Base-by-base conservation (phyloP, 805 yeast genomes). In the Myxozyma sirexii region DNA sequence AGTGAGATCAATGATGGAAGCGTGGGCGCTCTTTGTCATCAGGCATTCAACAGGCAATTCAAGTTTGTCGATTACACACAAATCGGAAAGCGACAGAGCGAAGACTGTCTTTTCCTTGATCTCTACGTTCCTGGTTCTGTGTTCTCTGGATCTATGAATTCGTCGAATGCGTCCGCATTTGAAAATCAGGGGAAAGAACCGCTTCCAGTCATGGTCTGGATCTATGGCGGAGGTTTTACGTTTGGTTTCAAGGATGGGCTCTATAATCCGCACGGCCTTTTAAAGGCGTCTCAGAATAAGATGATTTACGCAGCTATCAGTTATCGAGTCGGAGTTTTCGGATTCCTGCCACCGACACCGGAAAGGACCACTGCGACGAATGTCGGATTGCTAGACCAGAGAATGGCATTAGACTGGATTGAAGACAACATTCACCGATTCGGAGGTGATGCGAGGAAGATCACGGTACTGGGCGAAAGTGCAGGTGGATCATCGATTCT, bases 401-500 rank as follows among this genome's bases (percentile, higher is more conserved):
- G 44, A n/a, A 24, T 33, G 24, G 62, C 56, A n/a, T 44, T 79
- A 8, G 78, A 77, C 63, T 79, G 82, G 82, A 68, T 72, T 3
- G 69, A 71, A 53, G 68, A 76, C 59, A 62, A 76, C 64, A 77
- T 79, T 56, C 59, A 59, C n/a, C 60, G 71, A 31, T 77, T 79
- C 64, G 80, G 80, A 13, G 82, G 82, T 39, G 71, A 79, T 66
- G 70, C 72, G 1, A 74, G 74, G 4, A 66, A 69, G 43, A 71
- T 79, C 37, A 73, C 80, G 0, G 71, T 75, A 13, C 76, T 76
- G 26, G 82, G 82, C 1, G 60, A 77, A 24, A 72, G 78, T 52
- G 82, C 82, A 7, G 82, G 71, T 26, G 63, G 54, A 31, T 77
- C 59, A 53, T 76, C 75, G 69, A 71, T 53, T 63, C 50, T 54